A percentile compares a stretch with the other conserved stretches of the same genome.
phyloP scores from a whole-genome alignment of 1,284 basidiomycete species.

The Malassezia dermatis region DNA sequence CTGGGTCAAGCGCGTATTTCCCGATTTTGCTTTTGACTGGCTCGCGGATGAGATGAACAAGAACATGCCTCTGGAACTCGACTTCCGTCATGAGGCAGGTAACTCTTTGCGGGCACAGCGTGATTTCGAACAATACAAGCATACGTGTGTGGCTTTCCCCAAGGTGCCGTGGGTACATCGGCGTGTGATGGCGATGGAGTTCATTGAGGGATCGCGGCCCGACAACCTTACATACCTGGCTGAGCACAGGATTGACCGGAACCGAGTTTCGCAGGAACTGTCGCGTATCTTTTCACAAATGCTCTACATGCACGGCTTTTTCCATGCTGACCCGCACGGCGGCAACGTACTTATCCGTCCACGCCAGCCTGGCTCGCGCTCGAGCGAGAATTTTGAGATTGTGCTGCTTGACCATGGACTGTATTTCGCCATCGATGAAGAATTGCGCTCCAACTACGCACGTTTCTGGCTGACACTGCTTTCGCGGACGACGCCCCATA shows the following conservation, averaged over 20 bases:
- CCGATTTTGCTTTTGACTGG: conserved; percentile 61
- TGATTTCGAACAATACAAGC: conserved; percentile 57
- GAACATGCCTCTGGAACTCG: conserved; percentile 88
- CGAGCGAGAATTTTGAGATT: conserved; percentile 43
- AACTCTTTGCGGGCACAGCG: conserved; percentile 65
- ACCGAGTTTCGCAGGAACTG: conserved; percentile 74
- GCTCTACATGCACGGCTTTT: conserved; percentile 85
- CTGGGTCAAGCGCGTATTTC: conserved; percentile 73
- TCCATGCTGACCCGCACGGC: conserved; percentile 43
- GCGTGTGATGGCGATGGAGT: conserved; percentile 89
- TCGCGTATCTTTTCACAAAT: conserved; percentile 73
- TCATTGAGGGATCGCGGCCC: conserved; percentile 68
- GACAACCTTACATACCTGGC: conserved; percentile 81
- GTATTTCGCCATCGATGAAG: conserved; percentile 45
- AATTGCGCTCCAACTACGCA: conserved; percentile 43
- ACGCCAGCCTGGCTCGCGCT: conserved; percentile 26
- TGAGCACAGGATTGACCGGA: conserved; percentile 76
- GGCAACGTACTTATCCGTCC: conserved; percentile 76
- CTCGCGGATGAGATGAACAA: conserved; percentile 45
- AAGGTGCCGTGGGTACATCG: conserved; percentile 71
- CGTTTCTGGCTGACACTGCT: conserved; percentile 45
- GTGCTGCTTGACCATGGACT: conserved; percentile 46
- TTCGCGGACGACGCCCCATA: conserved; percentile 31
- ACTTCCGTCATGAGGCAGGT: conserved; percentile 75
- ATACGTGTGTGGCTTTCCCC: conserved; percentile 72